Evolutionary conservation across 2,329 filamentous ascomycete genomes (phyloP).

Genomic region (Fusarium sp.): DNA sequence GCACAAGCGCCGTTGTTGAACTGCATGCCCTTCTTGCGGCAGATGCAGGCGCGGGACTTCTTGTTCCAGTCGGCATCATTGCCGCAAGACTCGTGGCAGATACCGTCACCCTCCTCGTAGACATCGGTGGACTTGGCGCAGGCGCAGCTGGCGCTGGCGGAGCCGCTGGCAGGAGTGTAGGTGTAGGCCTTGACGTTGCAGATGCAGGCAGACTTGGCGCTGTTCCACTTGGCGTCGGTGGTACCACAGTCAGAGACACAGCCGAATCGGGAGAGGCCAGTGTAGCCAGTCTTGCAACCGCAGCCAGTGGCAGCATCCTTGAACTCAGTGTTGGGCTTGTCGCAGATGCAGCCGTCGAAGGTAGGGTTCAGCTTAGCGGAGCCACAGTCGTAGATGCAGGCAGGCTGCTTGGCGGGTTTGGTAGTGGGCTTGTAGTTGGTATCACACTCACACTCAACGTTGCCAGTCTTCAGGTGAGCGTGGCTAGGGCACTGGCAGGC

Average conservation of each 20-base stretch:
- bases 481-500: not conserved
- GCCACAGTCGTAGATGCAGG: constrained; percentile 1
- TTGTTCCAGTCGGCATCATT: constrained; percentile 3
- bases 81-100: constrained; percentile 4
- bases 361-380: not conserved
- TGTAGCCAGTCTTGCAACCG: not conserved
- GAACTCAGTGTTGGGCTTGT: not conserved
- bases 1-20: not conserved
- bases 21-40: constrained; percentile 4
- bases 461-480: not conserved
- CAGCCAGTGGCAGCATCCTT: not conserved
- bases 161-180: not conserved
- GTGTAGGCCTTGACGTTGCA: constrained; percentile 1
- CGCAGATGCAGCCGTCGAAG: not conserved
- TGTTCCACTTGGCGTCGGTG: not conserved
- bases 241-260: constrained; percentile 3
- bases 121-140: not conserved
- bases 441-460: not conserved
- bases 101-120: constrained; percentile 1
- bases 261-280: not conserved
- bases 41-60: not conserved
- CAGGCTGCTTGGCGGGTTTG: not conserved
- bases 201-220: not conserved
- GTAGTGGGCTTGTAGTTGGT: not conserved
- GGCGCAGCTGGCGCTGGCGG: not conserved